Conservation (phyloP, 495 filamentous ascomycete species). For the Evernia prunastri region DNA sequence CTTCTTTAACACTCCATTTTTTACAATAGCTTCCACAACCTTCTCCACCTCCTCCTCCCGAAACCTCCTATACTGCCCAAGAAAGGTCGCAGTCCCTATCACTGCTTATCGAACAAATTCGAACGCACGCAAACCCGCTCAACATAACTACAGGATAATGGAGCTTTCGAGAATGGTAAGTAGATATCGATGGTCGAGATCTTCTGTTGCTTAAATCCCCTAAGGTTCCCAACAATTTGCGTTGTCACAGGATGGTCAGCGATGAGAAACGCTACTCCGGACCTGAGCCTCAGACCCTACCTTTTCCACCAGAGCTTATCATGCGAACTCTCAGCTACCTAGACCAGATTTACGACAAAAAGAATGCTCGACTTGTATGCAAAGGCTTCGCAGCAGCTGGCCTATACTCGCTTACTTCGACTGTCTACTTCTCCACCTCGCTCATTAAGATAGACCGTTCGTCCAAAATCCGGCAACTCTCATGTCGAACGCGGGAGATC, state of each 20-base stretch:
- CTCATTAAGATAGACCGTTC: neutral
- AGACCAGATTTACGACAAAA: neutral
- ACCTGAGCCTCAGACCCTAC: neutral
- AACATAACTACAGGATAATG: neutral
- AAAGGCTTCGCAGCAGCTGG: constrained; percentile 1
- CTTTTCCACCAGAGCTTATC: neutral
- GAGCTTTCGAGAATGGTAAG: neutral
- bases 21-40: too few species aligned
- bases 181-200: neutral
- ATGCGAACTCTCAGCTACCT: neutral
- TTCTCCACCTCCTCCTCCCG: neutral
- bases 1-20: neutral
- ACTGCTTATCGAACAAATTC: neutral
- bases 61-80: neutral
- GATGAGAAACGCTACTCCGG: neutral
- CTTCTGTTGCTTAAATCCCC: neutral
- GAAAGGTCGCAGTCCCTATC: neutral
- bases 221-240: neutral
- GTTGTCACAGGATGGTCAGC: neutral
- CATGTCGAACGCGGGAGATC: neutral
- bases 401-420: neutral
- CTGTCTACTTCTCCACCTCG: constrained; percentile 6
- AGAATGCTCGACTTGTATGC: neutral
- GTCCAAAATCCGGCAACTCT: neutral
- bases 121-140: neutral